phyloP scores from a whole-genome alignment of 23 red algal genomes.

The Pyropia yezoensis region DNA sequence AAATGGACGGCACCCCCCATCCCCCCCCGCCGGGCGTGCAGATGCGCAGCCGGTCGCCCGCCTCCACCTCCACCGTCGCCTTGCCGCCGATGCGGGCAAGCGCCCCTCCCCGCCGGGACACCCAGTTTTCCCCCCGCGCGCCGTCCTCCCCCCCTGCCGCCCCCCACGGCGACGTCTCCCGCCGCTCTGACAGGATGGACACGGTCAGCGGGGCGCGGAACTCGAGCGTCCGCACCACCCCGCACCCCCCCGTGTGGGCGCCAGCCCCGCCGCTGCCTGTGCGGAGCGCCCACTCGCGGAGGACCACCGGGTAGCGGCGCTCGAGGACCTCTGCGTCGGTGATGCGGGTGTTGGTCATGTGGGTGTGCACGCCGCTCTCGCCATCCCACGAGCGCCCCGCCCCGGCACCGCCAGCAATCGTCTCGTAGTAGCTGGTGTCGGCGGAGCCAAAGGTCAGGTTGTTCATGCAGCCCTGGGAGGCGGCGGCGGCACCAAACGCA shows the following conservation, averaged over 20 bases:
- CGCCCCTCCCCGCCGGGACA: background rate
- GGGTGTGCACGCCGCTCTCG: slow-evolving; percentile 74
- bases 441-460: slow-evolving; percentile 91
- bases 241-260: slow-evolving; percentile 56
- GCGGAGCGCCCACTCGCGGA: slow-evolving; percentile 73
- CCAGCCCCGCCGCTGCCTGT: slow-evolving; percentile 53
- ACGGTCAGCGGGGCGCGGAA: slow-evolving; percentile 67
- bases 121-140: slow-evolving; percentile 38
- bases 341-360: slow-evolving; percentile 98
- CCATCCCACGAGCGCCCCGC: slow-evolving; percentile 88
- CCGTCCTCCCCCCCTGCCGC: slow-evolving; percentile 62
- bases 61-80: slow-evolving; percentile 25
- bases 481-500: slow-evolving; percentile 92
- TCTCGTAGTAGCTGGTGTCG: slow-evolving; percentile 90
- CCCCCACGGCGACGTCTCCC: slow-evolving; percentile 70
- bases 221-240: slow-evolving; percentile 73
- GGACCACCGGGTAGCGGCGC: slow-evolving; percentile 84
- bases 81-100: slow-evolving; percentile 55
- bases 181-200: slow-evolving; percentile 72
- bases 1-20: slow-evolving; percentile 21
- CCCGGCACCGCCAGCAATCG: slow-evolving; percentile 86
- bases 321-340: slow-evolving; percentile 96
- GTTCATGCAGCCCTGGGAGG: slow-evolving; percentile 99
- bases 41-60: slow-evolving; percentile 70
- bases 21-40: slow-evolving; percentile 90